Evolutionary conservation across 2,329 filamentous ascomycete genomes (phyloP), one percentile per base, ranked within the genome.

Genomic region (Didymella exigua): DNA sequence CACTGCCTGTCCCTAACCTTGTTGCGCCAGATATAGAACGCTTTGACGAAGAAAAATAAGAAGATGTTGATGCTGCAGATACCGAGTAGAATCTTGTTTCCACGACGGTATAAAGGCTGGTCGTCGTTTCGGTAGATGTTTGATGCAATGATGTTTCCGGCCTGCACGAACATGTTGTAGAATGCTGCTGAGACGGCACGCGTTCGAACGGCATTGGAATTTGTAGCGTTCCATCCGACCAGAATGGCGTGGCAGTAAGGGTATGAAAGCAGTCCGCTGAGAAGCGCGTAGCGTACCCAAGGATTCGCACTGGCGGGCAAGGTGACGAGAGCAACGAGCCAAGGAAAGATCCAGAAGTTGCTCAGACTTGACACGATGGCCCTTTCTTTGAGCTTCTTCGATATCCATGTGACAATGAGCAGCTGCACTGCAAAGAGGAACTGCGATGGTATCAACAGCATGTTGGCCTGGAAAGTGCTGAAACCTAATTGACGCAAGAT

Each of bases 291-390:
- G 0, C 81, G 82, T 0, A 76, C 75, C 83, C 83, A 85, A 3
- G 73, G 65, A 41, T 79, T 76, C 3, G 68, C 71, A 1, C 75
- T 60, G 2, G 77, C 76, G 0, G 77, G 76, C 77, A 80, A 81
- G 48, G 59, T 78, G 61, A 71, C 72, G 3, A 86, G 73, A 0
- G 81, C 79, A 26, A 87, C 69, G 30, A 89, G 64, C 56, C 84
- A 84, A 0, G 86, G 85, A 3, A 89, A 72, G 2, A 80, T 76
- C 86, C 86, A 89, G 7, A 88, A 60, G 51, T 86, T 73, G 34
- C 79, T 81, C 3, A 79, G 72, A 30, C 82, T 75, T 14, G 79
- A 71, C 13, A 82, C 72, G 1, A 84, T 68, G 2, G 80, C 70
- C 2, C 80, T 75, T 53, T 78, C 64, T 76, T 80, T 78, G 52